Evolutionary conservation across 805 yeast genomes (phyloP).

Genomic region (Saturnispora diversa): DNA sequence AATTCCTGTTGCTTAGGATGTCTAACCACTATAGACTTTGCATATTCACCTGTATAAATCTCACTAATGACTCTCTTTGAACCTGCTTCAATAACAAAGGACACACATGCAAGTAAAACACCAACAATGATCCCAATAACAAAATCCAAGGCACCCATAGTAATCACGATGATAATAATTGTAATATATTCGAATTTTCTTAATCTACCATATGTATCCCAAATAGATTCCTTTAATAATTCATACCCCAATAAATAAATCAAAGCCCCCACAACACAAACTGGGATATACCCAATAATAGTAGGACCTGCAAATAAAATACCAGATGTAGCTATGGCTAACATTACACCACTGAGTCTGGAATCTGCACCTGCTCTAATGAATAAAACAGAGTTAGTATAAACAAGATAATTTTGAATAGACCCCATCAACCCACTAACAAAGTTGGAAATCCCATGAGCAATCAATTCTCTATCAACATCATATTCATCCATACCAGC

Average conservation of each 20-base stretch:
- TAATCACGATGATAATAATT: slow-evolving; percentile 74
- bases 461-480: slow-evolving; percentile 87
- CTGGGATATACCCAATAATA: slow-evolving; percentile 89
- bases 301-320: slow-evolving; percentile 87
- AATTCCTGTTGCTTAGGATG: slow-evolving; percentile 86
- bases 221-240: slow-evolving; percentile 73
- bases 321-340: slow-evolving; percentile 71
- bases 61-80: slow-evolving; percentile 74
- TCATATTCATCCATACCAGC: slow-evolving; percentile 78
- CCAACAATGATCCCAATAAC: slow-evolving; percentile 90
- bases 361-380: slow-evolving; percentile 93
- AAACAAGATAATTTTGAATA: slow-evolving; percentile 89
- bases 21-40: slow-evolving; percentile 85
- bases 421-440: slow-evolving; percentile 79
- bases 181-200: slow-evolving; percentile 75
- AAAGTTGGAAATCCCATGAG: slow-evolving; percentile 88
- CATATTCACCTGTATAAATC: slow-evolving; percentile 77
- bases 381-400: slow-evolving; percentile 86
- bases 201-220: slow-evolving; percentile 75
- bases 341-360: slow-evolving; percentile 78
- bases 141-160: slow-evolving; percentile 95
- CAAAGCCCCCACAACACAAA: slow-evolving; percentile 90
- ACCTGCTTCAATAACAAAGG: slow-evolving; percentile 92
- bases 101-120: slow-evolving; percentile 80
- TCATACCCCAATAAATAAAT: slow-evolving; percentile 90